Evolutionary conservation across 108 stramenopile species (phyloP).

Genomic region (Aurantiochytrium sp.): DNA sequence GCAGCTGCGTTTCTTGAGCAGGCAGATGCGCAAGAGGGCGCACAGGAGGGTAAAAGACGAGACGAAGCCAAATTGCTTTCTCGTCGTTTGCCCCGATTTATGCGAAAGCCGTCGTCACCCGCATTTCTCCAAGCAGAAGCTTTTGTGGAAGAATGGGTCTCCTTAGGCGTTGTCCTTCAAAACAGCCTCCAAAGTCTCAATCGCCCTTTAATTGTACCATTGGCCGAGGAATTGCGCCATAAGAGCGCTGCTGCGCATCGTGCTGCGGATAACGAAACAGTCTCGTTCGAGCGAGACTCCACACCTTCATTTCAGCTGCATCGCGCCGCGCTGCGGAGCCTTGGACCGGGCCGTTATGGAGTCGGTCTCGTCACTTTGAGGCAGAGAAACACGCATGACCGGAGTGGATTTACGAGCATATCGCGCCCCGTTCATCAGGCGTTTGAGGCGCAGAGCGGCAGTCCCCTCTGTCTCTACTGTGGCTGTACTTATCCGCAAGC

Average conservation of each 20-base stretch:
- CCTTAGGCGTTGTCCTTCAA: not conserved
- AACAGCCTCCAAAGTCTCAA: not conserved
- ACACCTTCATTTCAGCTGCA: not conserved
- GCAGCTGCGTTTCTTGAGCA: not conserved
- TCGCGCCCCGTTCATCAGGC: not conserved
- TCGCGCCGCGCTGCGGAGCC: not conserved
- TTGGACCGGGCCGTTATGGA: not conserved
- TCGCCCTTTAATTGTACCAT: not conserved
- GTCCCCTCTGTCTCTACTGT: not conserved
- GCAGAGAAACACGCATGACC: not conserved
- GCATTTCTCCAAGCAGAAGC: not conserved
- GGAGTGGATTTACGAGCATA: not conserved
- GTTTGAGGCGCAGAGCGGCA: not conserved
- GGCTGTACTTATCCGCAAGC: not conserved
- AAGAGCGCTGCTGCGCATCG: not conserved
- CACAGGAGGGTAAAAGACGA: not conserved
- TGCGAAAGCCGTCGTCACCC: not conserved
- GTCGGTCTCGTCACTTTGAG: not conserved
- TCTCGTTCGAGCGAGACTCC: not conserved
- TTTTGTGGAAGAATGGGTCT: not conserved
- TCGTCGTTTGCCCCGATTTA: not conserved
- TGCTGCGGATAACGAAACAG: not conserved
- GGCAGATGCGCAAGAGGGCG: too few species aligned
- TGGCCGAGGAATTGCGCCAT: not conserved
- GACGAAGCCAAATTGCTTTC: not conserved